Percentiles rank a stretch among this genome's conserved stretches.
phyloP scores from a whole-genome alignment of 805 yeast genomes.

The Candida peoriensis region DNA sequence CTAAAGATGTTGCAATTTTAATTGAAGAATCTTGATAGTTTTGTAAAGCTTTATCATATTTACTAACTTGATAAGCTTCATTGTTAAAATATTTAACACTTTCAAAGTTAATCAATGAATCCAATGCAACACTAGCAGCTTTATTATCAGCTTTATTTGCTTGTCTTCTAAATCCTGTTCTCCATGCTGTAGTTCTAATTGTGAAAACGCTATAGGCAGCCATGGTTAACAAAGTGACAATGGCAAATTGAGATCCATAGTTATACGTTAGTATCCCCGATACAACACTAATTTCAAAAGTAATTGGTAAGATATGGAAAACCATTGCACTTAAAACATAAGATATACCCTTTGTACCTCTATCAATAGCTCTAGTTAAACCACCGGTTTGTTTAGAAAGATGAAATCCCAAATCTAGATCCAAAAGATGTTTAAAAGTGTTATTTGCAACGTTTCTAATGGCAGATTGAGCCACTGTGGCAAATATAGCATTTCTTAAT shows the following conservation, averaged over 20 bases:
- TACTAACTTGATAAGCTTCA: constrained; percentile 71
- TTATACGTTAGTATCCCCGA: constrained; percentile 92
- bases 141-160: constrained; percentile 92
- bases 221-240: constrained; percentile 85
- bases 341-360: constrained; percentile 97
- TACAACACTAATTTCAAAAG: constrained; percentile 88
- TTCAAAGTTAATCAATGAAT: constrained; percentile 90
- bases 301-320: constrained; percentile 91
- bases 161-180: constrained; percentile 83
- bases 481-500: constrained; percentile 90
- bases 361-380: constrained; percentile 88
- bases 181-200: constrained; percentile 91
- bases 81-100: constrained; percentile 93
- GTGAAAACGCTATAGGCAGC: constrained; percentile 83
- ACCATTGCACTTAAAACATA: constrained; percentile 94
- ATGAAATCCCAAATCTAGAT: constrained; percentile 86
- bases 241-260: constrained; percentile 85
- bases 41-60: constrained; percentile 70
- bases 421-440: constrained; percentile 79
- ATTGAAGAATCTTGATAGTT: constrained; percentile 66
- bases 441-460: constrained; percentile 84
- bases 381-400: constrained; percentile 93
- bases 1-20: constrained; percentile 79
- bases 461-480: constrained; percentile 92
- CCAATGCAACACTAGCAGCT: constrained; percentile 93